Percentiles rank a stretch among this genome's conserved stretches.
Evolutionary conservation across 148 eudicot genomes (phyloP).

Genomic region (Rhododendron kiyosumense): DNA sequence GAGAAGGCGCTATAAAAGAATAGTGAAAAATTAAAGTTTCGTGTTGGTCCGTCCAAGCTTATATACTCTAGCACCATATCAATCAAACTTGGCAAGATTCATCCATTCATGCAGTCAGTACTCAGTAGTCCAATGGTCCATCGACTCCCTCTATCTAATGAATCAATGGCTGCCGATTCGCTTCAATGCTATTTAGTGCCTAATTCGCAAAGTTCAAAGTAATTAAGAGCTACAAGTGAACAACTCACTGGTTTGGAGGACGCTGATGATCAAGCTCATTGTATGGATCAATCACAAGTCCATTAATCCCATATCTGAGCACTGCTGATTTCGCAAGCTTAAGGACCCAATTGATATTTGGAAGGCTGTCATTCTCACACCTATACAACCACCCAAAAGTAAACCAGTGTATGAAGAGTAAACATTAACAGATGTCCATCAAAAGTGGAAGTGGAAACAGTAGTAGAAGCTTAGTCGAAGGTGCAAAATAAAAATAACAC

Average conservation of each 20-base stretch:
- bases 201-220: background rate
- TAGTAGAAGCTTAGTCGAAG: background rate
- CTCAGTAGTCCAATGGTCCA: no score
- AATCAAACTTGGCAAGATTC: no score
- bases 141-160: no score
- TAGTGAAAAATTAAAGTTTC: background rate
- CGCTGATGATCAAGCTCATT: constrained; percentile 99
- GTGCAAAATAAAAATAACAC: background rate
- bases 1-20: background rate
- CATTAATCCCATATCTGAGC: constrained; percentile 85
- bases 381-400: constrained; percentile 28
- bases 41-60: background rate
- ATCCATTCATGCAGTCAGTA: no score
- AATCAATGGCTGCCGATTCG: no score
- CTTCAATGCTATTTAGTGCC: no score
- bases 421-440: background rate
- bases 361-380: constrained; percentile 91
- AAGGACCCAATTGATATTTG: constrained; percentile 84
- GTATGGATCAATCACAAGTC: constrained; percentile 96
- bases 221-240: background rate
- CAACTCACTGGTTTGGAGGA: constrained; percentile 48
- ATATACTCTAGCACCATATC: no score
- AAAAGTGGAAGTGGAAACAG: background rate
- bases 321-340: constrained; percentile 86
- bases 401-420: background rate